phyloP scores from a whole-genome alignment of 2,329 filamentous ascomycete species.

The Alternaria sp. region DNA sequence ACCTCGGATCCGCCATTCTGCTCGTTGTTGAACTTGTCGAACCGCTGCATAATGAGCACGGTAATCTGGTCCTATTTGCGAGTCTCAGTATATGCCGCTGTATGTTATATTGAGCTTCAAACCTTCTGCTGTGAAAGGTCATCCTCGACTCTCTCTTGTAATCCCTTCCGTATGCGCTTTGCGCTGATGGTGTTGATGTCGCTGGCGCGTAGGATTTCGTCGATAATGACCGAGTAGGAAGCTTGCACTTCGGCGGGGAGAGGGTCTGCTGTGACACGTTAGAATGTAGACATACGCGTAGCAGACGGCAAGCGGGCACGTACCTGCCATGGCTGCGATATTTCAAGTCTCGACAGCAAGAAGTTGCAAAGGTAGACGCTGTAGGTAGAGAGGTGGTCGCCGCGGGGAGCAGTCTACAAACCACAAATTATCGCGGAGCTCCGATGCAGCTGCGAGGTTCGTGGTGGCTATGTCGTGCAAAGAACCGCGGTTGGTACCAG shows the following conservation, averaged over 20 bases:
- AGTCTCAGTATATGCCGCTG: slow-evolving; percentile 17
- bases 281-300: slow-evolving; percentile 14
- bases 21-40: slow-evolving; percentile 55
- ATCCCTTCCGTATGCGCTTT: slow-evolving; percentile 68
- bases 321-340: slow-evolving; percentile 40
- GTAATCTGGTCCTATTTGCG: slow-evolving; percentile 52
- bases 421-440: slow-evolving; percentile 1
- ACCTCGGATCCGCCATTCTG: slow-evolving; percentile 41
- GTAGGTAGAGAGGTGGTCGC: slow-evolving; percentile 1
- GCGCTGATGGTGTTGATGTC: slow-evolving; percentile 70
- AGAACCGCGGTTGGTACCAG: slow-evolving; percentile 2
- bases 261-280: slow-evolving; percentile 25
- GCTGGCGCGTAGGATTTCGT: slow-evolving; percentile 64
- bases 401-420: background rate
- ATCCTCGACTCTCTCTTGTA: slow-evolving; percentile 65
- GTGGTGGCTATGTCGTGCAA: slow-evolving; percentile 3
- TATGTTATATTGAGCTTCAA: slow-evolving; percentile 10
- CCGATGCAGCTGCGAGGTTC: slow-evolving; percentile 9
- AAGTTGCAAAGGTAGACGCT: background rate
- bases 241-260: slow-evolving; percentile 57
- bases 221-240: slow-evolving; percentile 65
- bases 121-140: slow-evolving; percentile 70
- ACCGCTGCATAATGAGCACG: slow-evolving; percentile 56
- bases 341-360: slow-evolving; percentile 1
- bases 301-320: slow-evolving; percentile 9